Evolutionary conservation across 176 grass and related monocot genomes (phyloP).

Genomic region (Bonia amplexicaulis): DNA sequence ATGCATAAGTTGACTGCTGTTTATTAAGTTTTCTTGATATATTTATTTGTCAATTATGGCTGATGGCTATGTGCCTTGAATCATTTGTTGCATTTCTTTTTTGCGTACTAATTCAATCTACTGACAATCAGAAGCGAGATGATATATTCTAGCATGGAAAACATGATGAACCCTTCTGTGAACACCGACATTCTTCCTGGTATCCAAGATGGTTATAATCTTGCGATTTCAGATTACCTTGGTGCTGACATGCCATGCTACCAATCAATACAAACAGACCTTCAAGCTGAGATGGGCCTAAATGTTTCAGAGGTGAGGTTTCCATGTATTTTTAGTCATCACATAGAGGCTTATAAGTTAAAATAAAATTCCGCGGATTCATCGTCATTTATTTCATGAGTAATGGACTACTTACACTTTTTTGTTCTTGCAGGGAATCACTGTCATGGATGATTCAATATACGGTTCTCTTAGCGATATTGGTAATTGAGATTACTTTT

Average conservation of each 20-base stretch:
- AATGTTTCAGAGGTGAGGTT: constrained; percentile 44
- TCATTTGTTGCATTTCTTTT: background rate
- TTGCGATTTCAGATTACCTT: constrained; percentile 85
- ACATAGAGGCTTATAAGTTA: background rate
- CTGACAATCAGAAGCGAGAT: constrained; percentile 43
- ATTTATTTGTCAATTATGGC: background rate
- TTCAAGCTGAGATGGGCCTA: constrained; percentile 63
- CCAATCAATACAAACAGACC: constrained; percentile 55
- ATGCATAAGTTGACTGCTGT: constrained; percentile 9
- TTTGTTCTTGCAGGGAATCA: constrained; percentile 46
- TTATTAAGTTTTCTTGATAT: constrained; percentile 19
- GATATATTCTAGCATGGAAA: constrained; percentile 62
- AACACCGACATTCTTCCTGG: constrained; percentile 56
- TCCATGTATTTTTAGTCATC: constrained; percentile 1
- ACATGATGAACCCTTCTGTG: constrained; percentile 43
- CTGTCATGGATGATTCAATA: constrained; percentile 75
- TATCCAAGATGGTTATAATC: constrained; percentile 72
- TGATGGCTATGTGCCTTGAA: constrained; percentile 5
- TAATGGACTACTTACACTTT: constrained; percentile 1
- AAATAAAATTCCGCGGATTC: background rate
- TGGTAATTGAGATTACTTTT: constrained; percentile 38
- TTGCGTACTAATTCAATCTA: constrained; percentile 14
- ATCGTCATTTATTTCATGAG: background rate
- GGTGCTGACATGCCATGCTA: constrained; percentile 71
- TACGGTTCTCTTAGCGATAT: constrained; percentile 72